Conservation (phyloP, 176 grass and related monocot genomes). For the Miscanthus lutarioriparius region DNA sequence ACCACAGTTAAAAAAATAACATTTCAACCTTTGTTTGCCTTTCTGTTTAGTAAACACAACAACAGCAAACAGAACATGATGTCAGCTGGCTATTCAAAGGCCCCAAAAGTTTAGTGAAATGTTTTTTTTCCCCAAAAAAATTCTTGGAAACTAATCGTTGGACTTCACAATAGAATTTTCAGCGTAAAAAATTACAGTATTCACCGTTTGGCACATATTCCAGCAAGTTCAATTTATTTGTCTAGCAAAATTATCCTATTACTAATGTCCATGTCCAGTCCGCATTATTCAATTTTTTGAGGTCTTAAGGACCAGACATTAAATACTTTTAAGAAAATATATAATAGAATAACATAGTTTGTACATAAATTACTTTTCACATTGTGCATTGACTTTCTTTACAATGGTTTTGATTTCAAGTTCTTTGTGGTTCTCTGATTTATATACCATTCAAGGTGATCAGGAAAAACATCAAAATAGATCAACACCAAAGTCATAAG, state of each 20-base stretch:
- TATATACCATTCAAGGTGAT: neutral
- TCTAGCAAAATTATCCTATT: neutral
- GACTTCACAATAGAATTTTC: neutral
- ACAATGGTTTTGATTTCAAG: neutral
- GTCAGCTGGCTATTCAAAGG: neutral
- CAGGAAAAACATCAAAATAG: neutral
- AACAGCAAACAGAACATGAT: neutral
- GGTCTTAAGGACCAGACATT: neutral
- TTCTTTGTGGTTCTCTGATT: neutral
- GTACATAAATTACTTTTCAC: neutral
- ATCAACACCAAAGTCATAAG: neutral
- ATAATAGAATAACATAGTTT: neutral
- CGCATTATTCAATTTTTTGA: neutral
- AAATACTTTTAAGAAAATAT: neutral
- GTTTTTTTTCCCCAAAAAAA: neutral
- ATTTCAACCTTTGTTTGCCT: neutral
- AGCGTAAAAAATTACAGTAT: neutral
- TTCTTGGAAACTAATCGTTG: neutral
- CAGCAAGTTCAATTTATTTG: neutral
- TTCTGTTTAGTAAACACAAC: neutral
- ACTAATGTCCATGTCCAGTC: neutral
- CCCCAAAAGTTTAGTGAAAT: neutral
- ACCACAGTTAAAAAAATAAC: neutral
- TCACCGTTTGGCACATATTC: neutral
- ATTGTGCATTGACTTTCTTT: neutral